Conservation (phyloP, 495 filamentous ascomycete species). For the Staphylotrichum longicolle region DNA sequence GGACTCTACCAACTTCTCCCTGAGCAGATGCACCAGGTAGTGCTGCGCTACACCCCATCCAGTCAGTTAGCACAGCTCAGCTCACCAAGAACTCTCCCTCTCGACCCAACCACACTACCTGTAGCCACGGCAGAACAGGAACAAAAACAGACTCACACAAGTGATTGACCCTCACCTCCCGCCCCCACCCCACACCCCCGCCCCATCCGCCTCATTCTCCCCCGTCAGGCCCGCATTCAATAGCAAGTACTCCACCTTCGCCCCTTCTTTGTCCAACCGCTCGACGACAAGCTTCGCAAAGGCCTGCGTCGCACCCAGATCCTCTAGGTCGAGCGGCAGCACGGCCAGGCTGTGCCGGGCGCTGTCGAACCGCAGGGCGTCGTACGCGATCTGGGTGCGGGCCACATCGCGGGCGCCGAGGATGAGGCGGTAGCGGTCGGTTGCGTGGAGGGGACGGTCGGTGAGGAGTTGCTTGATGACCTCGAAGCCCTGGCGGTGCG, state of each 20-base stretch:
- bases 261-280: constrained; percentile 30
- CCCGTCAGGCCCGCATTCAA: constrained; percentile 39
- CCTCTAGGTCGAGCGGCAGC: constrained; percentile 43
- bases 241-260: constrained; percentile 40
- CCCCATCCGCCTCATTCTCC: constrained; percentile 24
- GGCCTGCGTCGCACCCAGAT: constrained; percentile 35
- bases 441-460: constrained; percentile 19
- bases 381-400: constrained; percentile 38
- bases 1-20: constrained; percentile 39
- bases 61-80: no score
- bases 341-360: constrained; percentile 39
- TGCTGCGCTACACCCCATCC: constrained; percentile 38
- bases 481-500: constrained; percentile 42
- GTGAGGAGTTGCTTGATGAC: constrained; percentile 41
- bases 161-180: constrained; percentile 44
- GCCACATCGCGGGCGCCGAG: constrained; percentile 43
- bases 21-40: constrained; percentile 43
- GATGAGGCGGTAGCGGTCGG: constrained; percentile 40
- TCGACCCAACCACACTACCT: background rate
- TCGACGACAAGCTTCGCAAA: constrained; percentile 40
- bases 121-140: background rate
- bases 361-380: constrained; percentile 35
- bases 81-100: no score
- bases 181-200: constrained; percentile 30
- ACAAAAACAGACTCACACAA: constrained; percentile 32